These are phyloP conservation scores for Hyaloscypha finlandica DNA, from an alignment of 495 filamentous ascomycete genomes.

Conservation along the genomic window DNA sequence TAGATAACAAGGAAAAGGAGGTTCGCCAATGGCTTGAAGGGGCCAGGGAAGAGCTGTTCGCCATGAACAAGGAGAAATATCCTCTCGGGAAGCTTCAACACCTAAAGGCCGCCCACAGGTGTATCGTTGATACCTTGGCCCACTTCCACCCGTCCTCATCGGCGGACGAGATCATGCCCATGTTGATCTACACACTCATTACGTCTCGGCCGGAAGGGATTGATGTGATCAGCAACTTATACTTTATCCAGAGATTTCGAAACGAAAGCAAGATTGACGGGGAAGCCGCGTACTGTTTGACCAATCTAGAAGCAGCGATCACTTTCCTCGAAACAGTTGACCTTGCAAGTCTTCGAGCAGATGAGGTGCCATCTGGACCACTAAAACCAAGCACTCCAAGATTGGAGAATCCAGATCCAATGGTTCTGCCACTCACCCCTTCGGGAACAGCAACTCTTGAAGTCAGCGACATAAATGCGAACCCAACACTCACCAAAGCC, in stretches of 20 bases:
- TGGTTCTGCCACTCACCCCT: constrained; percentile 38
- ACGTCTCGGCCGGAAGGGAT: constrained; percentile 85
- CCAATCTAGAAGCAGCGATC: constrained; percentile 93
- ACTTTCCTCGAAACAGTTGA: constrained; percentile 98
- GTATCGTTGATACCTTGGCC: constrained; percentile 86
- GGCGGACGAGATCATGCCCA: constrained; percentile 94
- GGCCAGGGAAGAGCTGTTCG: constrained; percentile 71
- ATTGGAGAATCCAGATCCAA: constrained; percentile 32
- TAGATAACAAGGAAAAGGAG: constrained; percentile 63
- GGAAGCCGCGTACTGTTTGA: constrained; percentile 93
- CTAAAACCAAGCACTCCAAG: constrained; percentile 59
- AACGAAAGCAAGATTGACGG: constrained; percentile 84
- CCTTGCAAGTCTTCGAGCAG: constrained; percentile 84
- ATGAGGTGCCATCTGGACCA: constrained; percentile 67
- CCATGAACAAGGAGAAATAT: constrained; percentile 85
- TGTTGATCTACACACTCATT: constrained; percentile 92
- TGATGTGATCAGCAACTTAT: constrained; percentile 87
- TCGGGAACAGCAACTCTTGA: constrained; percentile 27
- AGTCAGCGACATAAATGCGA: constrained; percentile 23
- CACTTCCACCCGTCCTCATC: constrained; percentile 84
- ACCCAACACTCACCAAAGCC: constrained; percentile 39
- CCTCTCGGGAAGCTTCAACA: constrained; percentile 90
- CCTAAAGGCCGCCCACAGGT: constrained; percentile 86
- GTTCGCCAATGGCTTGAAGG: constrained; percentile 70
- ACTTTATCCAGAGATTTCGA: constrained; percentile 93